Base-by-base conservation (phyloP, 1,284 basidiomycete genomes). In the Cryptococcus depauperatus region DNA sequence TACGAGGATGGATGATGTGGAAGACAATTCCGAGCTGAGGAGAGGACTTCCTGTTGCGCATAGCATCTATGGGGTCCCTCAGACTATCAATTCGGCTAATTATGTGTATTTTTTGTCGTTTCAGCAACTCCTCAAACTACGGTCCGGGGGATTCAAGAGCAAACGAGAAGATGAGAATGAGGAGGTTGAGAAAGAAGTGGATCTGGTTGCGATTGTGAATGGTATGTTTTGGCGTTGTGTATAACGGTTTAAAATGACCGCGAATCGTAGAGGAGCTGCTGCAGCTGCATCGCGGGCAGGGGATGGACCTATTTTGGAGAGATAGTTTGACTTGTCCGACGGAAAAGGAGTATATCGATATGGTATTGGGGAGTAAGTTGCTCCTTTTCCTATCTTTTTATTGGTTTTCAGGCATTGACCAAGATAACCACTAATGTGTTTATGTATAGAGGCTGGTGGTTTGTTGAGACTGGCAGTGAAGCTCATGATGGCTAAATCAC, bases 71-170 rank as follows among this genome's bases (percentile, higher is more conserved):
- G 93, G 93, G 2, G 73, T 95, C 2, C 89, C 93, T 0, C 92
- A 97, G 65, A 96, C 93, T 0, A 92, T 98, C 73, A 99, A 99
- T 66, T 83, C 87, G 0, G 93, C 92, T 1, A 97, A 97, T 67
- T 97, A 97, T 58, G 88, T 91, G 34, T 97, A 95, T 68, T 97
- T 97, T 61, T 77, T 85, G 25, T 88, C 85, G 0, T 89, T 84
- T 67, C 78, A 84, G 56, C 83, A 87, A 57, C 75, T 87, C 0
- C 79, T 84, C 41, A 71, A 75, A 19, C 74, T 92, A 46, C 41
- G 35, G 54, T 19, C 16, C 10, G 41, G 27, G 11, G 21, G 25
- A 18, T 25, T 18, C 26, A 55, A 62, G 51, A 35, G 51, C 43
- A 23, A 52, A 60, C 1, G 32, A 13, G 40, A 37, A 44, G 11